Percentiles rank a stretch among this genome's conserved stretches.
Evolutionary conservation across 768 basidiomycete genomes (phyloP).

Genomic region (Trametes punicea): DNA sequence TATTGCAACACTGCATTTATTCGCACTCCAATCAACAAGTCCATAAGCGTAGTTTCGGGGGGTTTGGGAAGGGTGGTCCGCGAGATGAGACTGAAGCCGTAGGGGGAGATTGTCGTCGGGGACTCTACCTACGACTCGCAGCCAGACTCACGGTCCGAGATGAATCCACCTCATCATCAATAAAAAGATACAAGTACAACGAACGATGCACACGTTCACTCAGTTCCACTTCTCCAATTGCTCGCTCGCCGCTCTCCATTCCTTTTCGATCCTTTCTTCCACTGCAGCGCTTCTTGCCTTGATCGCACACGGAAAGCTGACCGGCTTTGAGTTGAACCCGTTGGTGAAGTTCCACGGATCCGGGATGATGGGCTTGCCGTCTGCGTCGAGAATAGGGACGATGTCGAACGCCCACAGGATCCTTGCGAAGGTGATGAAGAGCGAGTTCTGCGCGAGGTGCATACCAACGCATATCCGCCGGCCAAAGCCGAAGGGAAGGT

Average conservation of each 20-base stretch:
- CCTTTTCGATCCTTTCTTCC: conserved; percentile 1
- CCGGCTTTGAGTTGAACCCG: conserved; percentile 21
- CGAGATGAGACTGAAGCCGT: no score
- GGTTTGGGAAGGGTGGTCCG: no score
- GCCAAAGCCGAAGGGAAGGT: conserved; percentile 68
- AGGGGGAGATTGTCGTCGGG: no score
- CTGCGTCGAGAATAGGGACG: conserved; percentile 6
- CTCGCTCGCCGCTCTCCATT: conserved; percentile 11
- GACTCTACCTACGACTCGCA: no score
- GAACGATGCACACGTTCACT: no score
- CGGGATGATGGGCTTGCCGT: conserved; percentile 25
- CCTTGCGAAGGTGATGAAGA: conserved; percentile 23
- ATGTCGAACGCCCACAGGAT: conserved; percentile 27
- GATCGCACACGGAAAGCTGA: conserved; percentile 14
- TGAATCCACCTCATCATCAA: no score
- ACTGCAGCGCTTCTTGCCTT: conserved; percentile 4
- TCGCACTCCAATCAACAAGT: no score
- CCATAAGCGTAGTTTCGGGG: no score
- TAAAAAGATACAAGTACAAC: no score
- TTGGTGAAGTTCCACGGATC: conserved; percentile 19
- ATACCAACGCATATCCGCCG: conserved; percentile 42
- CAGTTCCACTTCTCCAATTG: conserved; percentile 12
- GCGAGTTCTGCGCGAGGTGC: conserved; percentile 24
- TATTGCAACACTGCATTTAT: no score
- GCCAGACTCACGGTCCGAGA: no score